Base-by-base conservation (phyloP, 2,329 filamentous ascomycete genomes). In the Dryadomyces quercivorus region DNA sequence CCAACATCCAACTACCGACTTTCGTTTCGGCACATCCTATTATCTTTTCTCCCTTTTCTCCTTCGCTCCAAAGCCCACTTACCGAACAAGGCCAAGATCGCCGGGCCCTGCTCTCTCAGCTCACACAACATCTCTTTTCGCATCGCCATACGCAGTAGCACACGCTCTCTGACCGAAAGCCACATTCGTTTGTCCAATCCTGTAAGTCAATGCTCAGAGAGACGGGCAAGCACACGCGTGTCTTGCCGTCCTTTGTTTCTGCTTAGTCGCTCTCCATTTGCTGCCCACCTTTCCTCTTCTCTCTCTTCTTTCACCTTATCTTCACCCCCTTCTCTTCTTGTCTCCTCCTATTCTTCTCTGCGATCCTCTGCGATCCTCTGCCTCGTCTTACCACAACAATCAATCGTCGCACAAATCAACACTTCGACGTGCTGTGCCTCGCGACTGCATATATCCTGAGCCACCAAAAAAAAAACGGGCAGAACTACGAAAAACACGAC, bases 81-180 rank as follows among this genome's bases (percentile, higher is more conserved):
- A 21, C 56, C 51, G 16, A 56, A 57, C 51, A 15, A 42, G 49
- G 56, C 38, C 44, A 59, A 56, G 58, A 59, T 59, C 58, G 53
- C 50, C 58, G 48, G 34, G 42, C 9, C 42, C 42, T 22, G 22
- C 22, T 46, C 18, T 46, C n/a, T 46, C 10, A 9, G 8, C 44
- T 46, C 15, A 3, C n/a, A 44, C 12, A 20, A 7, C 42, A 44
- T 46, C 18, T n/a, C 44, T 5, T 46, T 46, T 46, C n/a, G 18
- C 42, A 44, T 16, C 16, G 42, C 42, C 13, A 20, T 49, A 12
- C 16, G 42, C 42, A 10, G 10, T 49, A 12, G n/a, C 36, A 40
- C 10, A 31, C 26, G 26, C 10, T 40, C 15, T 12, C 36, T 40
- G 36, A 12, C 36, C 36, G 36, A 40, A 31, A 31, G 26, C 26